Percentiles rank a stretch among this genome's conserved stretches.
Evolutionary conservation across 495 filamentous ascomycete species (phyloP).

Genomic region (Rusavskia elegans): DNA sequence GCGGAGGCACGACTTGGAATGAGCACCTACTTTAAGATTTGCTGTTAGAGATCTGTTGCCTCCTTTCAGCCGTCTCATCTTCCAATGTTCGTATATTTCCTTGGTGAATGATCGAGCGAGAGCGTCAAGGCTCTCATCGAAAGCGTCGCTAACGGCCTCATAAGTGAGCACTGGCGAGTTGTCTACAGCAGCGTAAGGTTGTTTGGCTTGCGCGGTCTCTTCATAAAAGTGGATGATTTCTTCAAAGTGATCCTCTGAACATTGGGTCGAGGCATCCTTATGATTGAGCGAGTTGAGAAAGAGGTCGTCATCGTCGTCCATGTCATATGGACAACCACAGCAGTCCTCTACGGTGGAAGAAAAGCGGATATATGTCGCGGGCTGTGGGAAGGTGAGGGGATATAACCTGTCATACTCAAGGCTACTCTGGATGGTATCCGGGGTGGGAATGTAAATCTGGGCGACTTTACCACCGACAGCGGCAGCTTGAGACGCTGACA

Average conservation of each 20-base stretch:
- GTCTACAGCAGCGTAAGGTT: constrained; percentile 80
- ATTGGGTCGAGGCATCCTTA: constrained; percentile 37
- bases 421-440: constrained; percentile 56
- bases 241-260: constrained; percentile 83
- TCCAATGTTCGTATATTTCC: constrained; percentile 87
- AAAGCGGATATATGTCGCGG: constrained; percentile 90
- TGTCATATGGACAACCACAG: constrained; percentile 73
- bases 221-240: constrained; percentile 91
- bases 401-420: constrained; percentile 82
- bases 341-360: constrained; percentile 96
- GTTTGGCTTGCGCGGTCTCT: constrained; percentile 59
- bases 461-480: constrained; percentile 55
- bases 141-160: constrained; percentile 61
- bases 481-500: constrained; percentile 53
- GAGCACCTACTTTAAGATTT: constrained; percentile 46
- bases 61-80: constrained; percentile 42
- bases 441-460: constrained; percentile 71
- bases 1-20: not conserved
- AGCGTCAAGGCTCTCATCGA: constrained; percentile 56
- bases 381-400: constrained; percentile 58
- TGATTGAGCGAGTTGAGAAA: constrained; percentile 75
- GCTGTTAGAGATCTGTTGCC: constrained; percentile 57
- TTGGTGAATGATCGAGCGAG: constrained; percentile 59
- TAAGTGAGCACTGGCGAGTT: constrained; percentile 62
- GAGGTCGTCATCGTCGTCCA: constrained; percentile 74